Evolutionary conservation across 1,284 basidiomycete species (phyloP).

Genomic region (Ustilago lituana): DNA sequence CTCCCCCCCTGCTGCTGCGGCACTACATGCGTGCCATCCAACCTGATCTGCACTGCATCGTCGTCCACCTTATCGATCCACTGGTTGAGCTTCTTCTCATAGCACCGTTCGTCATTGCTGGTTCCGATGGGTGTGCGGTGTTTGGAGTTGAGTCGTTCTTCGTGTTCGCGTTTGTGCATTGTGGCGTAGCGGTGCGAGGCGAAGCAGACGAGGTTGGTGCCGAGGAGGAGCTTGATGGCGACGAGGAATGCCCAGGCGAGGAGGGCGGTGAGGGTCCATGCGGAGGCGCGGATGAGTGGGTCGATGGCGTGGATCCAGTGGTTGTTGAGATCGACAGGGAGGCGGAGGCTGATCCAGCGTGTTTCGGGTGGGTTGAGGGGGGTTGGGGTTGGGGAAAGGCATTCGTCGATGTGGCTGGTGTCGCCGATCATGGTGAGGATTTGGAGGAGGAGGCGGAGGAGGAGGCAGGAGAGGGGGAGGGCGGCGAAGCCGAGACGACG

Average conservation of each 20-base stretch:
- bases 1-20: constrained; percentile 28
- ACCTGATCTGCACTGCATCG: constrained; percentile 52
- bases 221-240: constrained; percentile 63
- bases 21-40: constrained; percentile 49
- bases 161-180: constrained; percentile 55
- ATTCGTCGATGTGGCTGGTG: constrained; percentile 67
- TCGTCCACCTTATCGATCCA: constrained; percentile 58
- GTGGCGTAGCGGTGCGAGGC: constrained; percentile 60
- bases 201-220: constrained; percentile 59
- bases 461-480: constrained; percentile 87
- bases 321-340: constrained; percentile 42
- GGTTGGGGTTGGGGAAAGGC: too few relatives aligned
- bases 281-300: constrained; percentile 35
- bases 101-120: constrained; percentile 47
- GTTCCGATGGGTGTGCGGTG: constrained; percentile 63
- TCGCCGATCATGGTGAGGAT: constrained; percentile 75
- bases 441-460: constrained; percentile 87
- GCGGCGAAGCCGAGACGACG: constrained; percentile 93
- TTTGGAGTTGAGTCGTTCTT: constrained; percentile 60
- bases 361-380: constrained; percentile 25
- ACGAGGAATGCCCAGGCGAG: constrained; percentile 60
- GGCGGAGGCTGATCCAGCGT: constrained; percentile 37
- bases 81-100: constrained; percentile 50
- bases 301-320: constrained; percentile 32
- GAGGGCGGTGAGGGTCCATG: constrained; percentile 46